These are phyloP conservation scores for Sphagnum magellanicum DNA, from an alignment of 228 moss, liverwort and hornwort species.

Conservation along the genomic window DNA sequence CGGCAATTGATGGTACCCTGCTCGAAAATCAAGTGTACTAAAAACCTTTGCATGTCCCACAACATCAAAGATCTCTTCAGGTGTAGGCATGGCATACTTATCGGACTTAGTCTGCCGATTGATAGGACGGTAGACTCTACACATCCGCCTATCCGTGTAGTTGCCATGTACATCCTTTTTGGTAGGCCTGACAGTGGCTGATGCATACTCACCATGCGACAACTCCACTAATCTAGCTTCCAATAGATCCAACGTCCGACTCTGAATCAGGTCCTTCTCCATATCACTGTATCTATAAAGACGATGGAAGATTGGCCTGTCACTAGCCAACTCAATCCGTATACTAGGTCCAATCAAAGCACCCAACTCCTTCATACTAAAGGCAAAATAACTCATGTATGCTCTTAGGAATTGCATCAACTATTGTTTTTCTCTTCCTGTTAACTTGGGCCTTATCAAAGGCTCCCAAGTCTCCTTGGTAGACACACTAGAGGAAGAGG, in stretches of 20 bases:
- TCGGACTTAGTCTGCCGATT: neutral
- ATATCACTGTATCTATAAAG: constrained; percentile 3
- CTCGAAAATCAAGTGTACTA: neutral
- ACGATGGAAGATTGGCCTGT: neutral
- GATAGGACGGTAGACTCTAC: constrained; percentile 4
- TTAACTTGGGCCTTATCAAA: neutral
- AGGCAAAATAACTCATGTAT: constrained; percentile 2
- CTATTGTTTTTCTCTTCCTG: accelerated
- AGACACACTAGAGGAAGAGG: neutral
- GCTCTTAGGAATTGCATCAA: too few relatives aligned
- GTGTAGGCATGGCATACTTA: constrained; percentile 4
- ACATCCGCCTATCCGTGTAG: neutral
- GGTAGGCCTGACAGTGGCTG: neutral
- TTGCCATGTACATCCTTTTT: neutral
- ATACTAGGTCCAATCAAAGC: neutral
- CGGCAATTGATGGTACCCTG: neutral
- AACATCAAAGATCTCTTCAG: neutral
- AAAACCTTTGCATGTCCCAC: neutral
- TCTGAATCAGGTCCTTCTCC: neutral
- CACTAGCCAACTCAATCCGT: neutral
- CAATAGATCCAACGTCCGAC: neutral
- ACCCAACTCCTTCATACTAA: neutral
- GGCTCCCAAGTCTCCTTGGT: neutral
- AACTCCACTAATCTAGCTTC: neutral
- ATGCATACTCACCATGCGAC: neutral